Percentiles rank a stretch among this genome's conserved stretches.
Conservation (phyloP, 306 rosid species). For the Cicer yamashitae region DNA sequence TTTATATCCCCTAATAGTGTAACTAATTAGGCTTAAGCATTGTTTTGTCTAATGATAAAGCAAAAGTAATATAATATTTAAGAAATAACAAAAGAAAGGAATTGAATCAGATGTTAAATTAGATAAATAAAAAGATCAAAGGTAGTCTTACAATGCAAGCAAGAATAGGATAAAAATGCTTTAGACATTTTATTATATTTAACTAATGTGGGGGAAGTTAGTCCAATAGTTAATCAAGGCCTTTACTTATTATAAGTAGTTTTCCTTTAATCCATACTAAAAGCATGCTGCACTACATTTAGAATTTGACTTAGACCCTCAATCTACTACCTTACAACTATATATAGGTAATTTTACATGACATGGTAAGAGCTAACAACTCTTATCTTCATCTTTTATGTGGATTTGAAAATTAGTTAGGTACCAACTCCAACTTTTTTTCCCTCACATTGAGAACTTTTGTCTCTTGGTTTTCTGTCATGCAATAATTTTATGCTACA, state of each 20-base stretch:
- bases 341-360: slow-evolving; percentile 1
- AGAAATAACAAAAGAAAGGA: slow-evolving; percentile 41
- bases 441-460: slow-evolving; percentile 16
- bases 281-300: slow-evolving; percentile 34
- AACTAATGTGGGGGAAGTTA: neutral
- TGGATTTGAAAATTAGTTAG: slow-evolving; percentile 40
- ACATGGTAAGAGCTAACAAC: slow-evolving; percentile 48
- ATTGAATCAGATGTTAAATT: slow-evolving; percentile 38
- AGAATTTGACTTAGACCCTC: slow-evolving; percentile 26
- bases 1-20: too few relatives aligned
- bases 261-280: slow-evolving; percentile 35
- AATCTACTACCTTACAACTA: slow-evolving; percentile 17
- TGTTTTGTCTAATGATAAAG: slow-evolving; percentile 42
- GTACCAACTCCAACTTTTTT: slow-evolving; percentile 60
- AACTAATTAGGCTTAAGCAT: slow-evolving; percentile 20
- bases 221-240: neutral
- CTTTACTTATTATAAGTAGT: slow-evolving; percentile 26
- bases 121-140: slow-evolving; percentile 14
- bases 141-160: slow-evolving; percentile 43
- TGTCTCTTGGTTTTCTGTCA: slow-evolving; percentile 13
- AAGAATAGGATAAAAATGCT: slow-evolving; percentile 35
- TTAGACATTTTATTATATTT: neutral
- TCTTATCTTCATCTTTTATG: slow-evolving; percentile 35
- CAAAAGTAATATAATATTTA: slow-evolving; percentile 22
- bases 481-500: neutral